A percentile compares a stretch with the other conserved stretches of the same genome.
Conservation (phyloP, 768 basidiomycete genomes). For the Russula compacta region DNA sequence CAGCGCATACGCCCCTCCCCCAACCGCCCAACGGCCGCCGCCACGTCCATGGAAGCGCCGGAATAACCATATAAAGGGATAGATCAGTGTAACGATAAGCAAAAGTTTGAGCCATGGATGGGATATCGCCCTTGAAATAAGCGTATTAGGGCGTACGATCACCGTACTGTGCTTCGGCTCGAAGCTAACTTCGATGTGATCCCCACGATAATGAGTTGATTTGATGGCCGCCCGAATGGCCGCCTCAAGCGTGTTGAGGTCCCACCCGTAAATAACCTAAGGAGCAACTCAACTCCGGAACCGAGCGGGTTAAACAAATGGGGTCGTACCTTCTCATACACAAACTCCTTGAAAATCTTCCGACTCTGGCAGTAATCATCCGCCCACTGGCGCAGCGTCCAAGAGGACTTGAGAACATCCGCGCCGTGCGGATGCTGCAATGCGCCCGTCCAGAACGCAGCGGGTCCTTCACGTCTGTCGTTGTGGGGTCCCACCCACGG, state of each 20-base stretch:
- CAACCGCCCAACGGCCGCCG: conserved; percentile 69
- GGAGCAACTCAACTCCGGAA: not conserved
- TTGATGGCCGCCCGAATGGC: conserved; percentile 32
- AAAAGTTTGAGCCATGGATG: conserved; percentile 65
- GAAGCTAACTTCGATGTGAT: conserved; percentile 42
- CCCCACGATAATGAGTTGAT: conserved; percentile 34
- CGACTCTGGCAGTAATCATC: conserved; percentile 69
- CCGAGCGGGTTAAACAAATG: not conserved
- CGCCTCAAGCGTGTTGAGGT: conserved; percentile 33
- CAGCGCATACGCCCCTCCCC: conserved; percentile 68
- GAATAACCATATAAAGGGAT: conserved; percentile 76
- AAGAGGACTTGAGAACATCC: conserved; percentile 21
- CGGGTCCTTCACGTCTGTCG: not conserved
- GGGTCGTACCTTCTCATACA: conserved; percentile 50
- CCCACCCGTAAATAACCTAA: conserved; percentile 53
- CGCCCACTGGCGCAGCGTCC: conserved; percentile 47
- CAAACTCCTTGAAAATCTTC: conserved; percentile 71
- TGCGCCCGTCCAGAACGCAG: not conserved
- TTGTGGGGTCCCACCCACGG: conserved; percentile 33
- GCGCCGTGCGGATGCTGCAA: conserved; percentile 1
- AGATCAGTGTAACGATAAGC: conserved; percentile 59
- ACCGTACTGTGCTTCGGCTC: conserved; percentile 39
- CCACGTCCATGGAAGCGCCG: conserved; percentile 56
- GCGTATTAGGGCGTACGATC: conserved; percentile 58
- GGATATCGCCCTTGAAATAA: conserved; percentile 56